Base-by-base conservation (phyloP, 176 grass and related monocot species). In the Musa acuminata region DNA sequence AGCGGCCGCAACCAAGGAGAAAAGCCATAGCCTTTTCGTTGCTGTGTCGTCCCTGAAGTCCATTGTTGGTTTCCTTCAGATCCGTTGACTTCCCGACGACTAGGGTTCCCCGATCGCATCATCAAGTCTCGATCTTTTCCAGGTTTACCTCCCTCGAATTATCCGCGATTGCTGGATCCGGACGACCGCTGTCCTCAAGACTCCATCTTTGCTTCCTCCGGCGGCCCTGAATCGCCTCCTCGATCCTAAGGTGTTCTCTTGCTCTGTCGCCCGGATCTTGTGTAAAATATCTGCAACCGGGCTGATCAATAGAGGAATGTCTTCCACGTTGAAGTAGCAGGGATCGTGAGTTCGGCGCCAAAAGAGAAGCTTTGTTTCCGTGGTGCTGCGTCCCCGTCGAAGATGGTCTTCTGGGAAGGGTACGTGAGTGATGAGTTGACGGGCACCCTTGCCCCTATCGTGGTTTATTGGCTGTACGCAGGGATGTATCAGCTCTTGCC, bases 391-490 rank as follows among this genome's bases (percentile, higher is more conserved):
- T 48, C 66, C 29, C 13, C 14, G 67, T 70, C 11, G 1, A 51
- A 70, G 67, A 70, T 51, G 67, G 43, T 70, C 48, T 20, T 70
- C 43, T 70, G 67, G 67, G 43, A 70, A 51, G 48, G 43, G 12
- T 69, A 69, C 29, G 49, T 50, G 0, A 69, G 29, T 3, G 67
- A 69, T 69, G 67, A 69, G 14, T 69, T 48, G 67, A 69, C 50
- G 27, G 29, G 67, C 48, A 50, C 67, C 9, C 20, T 70, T 70
- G 67, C 67, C 67, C 67, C 67, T 1, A 22, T 70, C 67, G 67
- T 70, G 13, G 67, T 70, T 2, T 70, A 70, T 51, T 70, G 67
- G 35, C 48, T 70, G 8, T 70, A 70, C 43, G 43, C 43, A 22
- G 67, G 67, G 51, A 11, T 51, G 43, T 70, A 51, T 51, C 67